These are phyloP conservation scores for Glarea lozoyensis DNA, from an alignment of 495 filamentous ascomycete genomes.

Conservation along the genomic window DNA sequence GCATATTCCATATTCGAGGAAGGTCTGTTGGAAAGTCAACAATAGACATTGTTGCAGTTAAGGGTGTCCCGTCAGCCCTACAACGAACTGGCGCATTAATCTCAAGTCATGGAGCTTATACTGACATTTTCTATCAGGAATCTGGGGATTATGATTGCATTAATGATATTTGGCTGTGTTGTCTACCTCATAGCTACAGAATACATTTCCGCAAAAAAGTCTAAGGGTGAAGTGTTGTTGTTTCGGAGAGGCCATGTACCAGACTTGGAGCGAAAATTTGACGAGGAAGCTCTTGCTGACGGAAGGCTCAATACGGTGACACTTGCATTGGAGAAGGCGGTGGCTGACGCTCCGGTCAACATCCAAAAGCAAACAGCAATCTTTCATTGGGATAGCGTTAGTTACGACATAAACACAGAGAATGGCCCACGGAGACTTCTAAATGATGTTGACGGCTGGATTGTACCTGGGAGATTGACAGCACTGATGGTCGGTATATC, in stretches of 20 bases:
- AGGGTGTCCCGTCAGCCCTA: too few species aligned
- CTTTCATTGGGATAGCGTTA: conserved; percentile 77
- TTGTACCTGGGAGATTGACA: conserved; percentile 78
- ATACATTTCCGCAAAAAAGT: conserved; percentile 63
- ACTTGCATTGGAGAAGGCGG: too few species aligned
- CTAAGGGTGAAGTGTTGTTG: conserved; percentile 79
- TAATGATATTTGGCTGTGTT: conserved; percentile 52
- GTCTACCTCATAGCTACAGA: conserved; percentile 67
- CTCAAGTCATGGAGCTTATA: too few species aligned
- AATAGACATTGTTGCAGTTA: too few species aligned
- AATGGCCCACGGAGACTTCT: conserved; percentile 60
- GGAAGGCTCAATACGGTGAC: conserved; percentile 33
- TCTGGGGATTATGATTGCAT: conserved; percentile 54
- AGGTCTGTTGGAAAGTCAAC: too few species aligned
- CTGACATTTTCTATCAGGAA: too few species aligned
- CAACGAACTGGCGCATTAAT: too few species aligned
- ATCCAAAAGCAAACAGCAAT: conserved; percentile 54
- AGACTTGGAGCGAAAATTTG: too few species aligned
- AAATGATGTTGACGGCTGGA: conserved; percentile 77
- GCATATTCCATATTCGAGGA: too few species aligned
- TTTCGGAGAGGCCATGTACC: conserved; percentile 34
- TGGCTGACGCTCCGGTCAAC: conserved; percentile 29
- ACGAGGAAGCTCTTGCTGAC: conserved; percentile 29
- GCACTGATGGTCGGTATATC: conserved; percentile 60
- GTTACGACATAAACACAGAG: conserved; percentile 84